A percentile compares a stretch with the other conserved stretches of the same genome.
Evolutionary conservation across 2,329 filamentous ascomycete species (phyloP).

Genomic region (Calonectria multiphialidica): DNA sequence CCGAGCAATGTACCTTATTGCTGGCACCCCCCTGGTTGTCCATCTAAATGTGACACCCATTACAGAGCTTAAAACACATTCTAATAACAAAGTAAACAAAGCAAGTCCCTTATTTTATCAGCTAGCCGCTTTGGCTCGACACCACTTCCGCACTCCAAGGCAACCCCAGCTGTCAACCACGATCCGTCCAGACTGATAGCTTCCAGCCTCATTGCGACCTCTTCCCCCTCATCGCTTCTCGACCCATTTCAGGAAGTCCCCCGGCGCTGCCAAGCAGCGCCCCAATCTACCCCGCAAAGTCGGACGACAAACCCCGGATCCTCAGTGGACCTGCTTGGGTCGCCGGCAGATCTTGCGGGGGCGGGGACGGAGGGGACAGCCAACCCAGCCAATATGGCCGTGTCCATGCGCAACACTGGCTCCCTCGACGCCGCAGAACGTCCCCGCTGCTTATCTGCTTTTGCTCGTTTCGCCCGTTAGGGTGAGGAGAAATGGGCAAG

Average conservation of each 20-base stretch:
- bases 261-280: conserved; percentile 34
- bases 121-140: conserved; percentile 4
- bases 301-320: conserved; percentile 32
- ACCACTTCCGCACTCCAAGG: background rate
- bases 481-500: conserved; percentile 3
- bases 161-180: background rate
- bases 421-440: background rate
- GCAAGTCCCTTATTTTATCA: background rate
- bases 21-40: background rate
- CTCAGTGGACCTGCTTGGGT: conserved; percentile 18
- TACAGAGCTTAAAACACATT: background rate
- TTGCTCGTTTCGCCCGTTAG: conserved; percentile 1
- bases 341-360: conserved; percentile 43
- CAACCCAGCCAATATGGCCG: background rate
- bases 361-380: conserved; percentile 14
- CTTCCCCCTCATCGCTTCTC: conserved; percentile 37
- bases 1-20: background rate
- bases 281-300: conserved; percentile 41
- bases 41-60: conserved; percentile 6
- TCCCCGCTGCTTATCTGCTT: conserved; percentile 9
- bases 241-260: conserved; percentile 38
- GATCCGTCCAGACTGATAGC: background rate
- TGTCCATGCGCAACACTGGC: background rate
- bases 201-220: background rate
- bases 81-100: background rate